Evolutionary conservation across 225 moss, liverwort and hornwort species (phyloP).

Genomic region (Ulota crispa): DNA sequence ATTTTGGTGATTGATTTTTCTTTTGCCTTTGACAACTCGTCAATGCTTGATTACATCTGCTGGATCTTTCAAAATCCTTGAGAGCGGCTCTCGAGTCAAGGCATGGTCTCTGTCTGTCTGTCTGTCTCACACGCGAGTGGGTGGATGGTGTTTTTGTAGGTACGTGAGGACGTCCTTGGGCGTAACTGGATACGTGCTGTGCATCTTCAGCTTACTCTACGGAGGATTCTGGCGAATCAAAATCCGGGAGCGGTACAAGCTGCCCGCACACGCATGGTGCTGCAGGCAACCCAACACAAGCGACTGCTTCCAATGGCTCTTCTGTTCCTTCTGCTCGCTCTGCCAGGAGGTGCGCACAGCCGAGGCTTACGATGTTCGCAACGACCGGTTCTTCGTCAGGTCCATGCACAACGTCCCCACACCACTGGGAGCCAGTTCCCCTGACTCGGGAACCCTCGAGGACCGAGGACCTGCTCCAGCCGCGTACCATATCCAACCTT

Average conservation of each 20-base stretch:
- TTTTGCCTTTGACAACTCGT: not conserved
- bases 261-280: slow-evolving; percentile 63
- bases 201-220: slow-evolving; percentile 76
- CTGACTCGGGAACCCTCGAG: slow-evolving; percentile 2
- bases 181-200: slow-evolving; percentile 62
- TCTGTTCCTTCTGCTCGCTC: slow-evolving; percentile 76
- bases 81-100: not conserved
- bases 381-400: slow-evolving; percentile 65
- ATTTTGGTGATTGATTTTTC: not conserved
- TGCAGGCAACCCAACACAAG: slow-evolving; percentile 53
- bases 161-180: slow-evolving; percentile 61
- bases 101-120: no score
- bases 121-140: not conserved
- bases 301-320: slow-evolving; percentile 89
- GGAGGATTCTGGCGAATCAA: slow-evolving; percentile 93
- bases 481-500: slow-evolving; percentile 25
- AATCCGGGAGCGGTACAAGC: slow-evolving; percentile 78
- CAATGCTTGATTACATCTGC: not conserved
- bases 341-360: slow-evolving; percentile 98
- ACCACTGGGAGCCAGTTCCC: slow-evolving; percentile 19
- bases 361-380: slow-evolving; percentile 76
- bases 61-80: not conserved
- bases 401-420: slow-evolving; percentile 6
- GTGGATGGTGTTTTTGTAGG: slow-evolving; percentile 16
- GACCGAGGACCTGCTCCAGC: slow-evolving; percentile 14